These are phyloP conservation scores for Rhodotorula sp. DNA, from an alignment of 1,284 basidiomycete genomes.

Conservation along the genomic window DNA sequence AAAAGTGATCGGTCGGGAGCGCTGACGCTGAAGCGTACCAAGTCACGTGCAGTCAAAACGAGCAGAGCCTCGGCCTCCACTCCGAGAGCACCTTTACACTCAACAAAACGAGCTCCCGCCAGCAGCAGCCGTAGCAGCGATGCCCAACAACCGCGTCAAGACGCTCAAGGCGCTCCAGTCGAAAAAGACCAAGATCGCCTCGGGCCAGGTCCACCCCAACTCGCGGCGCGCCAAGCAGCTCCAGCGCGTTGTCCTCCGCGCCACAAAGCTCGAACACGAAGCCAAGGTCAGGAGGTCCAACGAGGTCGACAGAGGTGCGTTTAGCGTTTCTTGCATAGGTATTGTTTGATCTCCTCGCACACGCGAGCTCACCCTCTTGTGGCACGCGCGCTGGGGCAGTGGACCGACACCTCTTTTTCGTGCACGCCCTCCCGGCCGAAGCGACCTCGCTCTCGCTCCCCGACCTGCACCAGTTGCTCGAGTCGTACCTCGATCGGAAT, in stretches of 20 bases:
- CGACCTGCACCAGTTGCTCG: slow-evolving; percentile 33
- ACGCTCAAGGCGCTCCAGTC: slow-evolving; percentile 37
- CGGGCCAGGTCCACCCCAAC: slow-evolving; percentile 38
- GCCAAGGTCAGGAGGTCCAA: slow-evolving; percentile 20
- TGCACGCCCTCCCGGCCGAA: slow-evolving; percentile 33
- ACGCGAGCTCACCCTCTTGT: background rate
- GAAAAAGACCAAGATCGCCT: slow-evolving; percentile 25
- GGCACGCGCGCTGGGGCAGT: slow-evolving; percentile 9
- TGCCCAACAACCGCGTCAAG: slow-evolving; percentile 39
- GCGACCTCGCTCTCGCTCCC: slow-evolving; percentile 29
- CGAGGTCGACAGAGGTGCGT: slow-evolving; percentile 27
- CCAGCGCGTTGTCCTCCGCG: slow-evolving; percentile 37
- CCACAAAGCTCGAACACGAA: slow-evolving; percentile 36
- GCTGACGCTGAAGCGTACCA: too few relatives aligned
- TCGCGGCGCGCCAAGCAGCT: slow-evolving; percentile 41
- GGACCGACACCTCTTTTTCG: slow-evolving; percentile 37
- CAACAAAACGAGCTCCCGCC: too few relatives aligned
- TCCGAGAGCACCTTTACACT: too few relatives aligned
- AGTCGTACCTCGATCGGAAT: slow-evolving; percentile 38
- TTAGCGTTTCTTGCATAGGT: background rate
- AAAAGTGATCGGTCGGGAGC: too few relatives aligned
- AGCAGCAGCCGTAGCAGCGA: background rate
- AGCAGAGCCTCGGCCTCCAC: too few relatives aligned
- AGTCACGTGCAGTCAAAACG: too few relatives aligned
- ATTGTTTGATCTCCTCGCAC: background rate